Evolutionary conservation across 345 rosid genomes (phyloP), one percentile per base, ranked within the genome.

Genomic region (Reutealis trisperma): DNA sequence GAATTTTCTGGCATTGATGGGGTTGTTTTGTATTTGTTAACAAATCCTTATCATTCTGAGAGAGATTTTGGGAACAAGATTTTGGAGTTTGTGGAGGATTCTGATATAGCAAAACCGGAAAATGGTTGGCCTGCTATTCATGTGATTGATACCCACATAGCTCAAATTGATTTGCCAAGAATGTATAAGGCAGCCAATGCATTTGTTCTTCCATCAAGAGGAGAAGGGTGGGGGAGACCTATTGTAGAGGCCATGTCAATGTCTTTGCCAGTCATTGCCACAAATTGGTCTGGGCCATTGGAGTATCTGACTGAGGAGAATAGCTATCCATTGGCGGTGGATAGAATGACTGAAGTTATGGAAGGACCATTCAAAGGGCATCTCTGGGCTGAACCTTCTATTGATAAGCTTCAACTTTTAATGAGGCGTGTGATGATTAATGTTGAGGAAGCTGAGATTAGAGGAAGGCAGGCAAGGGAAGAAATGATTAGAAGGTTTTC

Each of bases 201-300:
- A 16, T 94, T 91, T 86, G 93, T 89, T 77, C 86, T 91, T 73
- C 86, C 97, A 32, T 91, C 94, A 5, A 91, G 98, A 82, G 98
- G 97, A 21, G 97, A 94, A 85, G 96, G 96, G 4, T 94, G 97
- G 94, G 96, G 92, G 51, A 82, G 96, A 74, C 97, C 94, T 0
- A 67, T 88, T 19, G 92, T 88, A 67, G 98, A 92, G 84, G 98
- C 97, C 41, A 94, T 92, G 97, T 87, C 98, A 12, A 94, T 94
- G 96, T 81, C 91, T 55, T 88, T 91, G 78, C 97, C 96, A 0
- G 92, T 91, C 74, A 92, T 92, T 37, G 81, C 91, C 7, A 90
- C 98, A 0, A 91, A 94, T 77, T 94, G 97, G 97, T 91, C 97
- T 13, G 97, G 97, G 15, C 93, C 96, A 13, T 79, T 88, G 0